These are phyloP conservation scores for Fagopyrum esculentum DNA, from an alignment of 148 eudicot genomes.

Conservation along the genomic window DNA sequence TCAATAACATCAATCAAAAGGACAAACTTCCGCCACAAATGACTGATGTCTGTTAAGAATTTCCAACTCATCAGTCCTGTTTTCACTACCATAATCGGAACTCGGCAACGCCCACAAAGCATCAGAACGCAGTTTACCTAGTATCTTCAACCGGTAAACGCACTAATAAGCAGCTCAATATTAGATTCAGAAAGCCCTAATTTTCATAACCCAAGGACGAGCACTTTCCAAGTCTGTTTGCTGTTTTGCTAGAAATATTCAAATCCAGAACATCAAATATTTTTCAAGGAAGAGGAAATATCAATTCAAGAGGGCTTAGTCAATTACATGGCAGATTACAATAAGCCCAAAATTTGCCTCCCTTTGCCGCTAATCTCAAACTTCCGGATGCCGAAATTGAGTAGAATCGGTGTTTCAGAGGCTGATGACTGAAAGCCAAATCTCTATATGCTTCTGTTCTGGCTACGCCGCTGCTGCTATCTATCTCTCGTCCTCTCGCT, in stretches of 20 bases:
- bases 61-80: too few relatives aligned
- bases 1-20: neutral
- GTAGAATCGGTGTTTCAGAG: neutral
- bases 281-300: neutral
- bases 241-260: neutral
- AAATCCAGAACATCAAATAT: neutral
- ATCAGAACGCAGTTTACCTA: neutral
- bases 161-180: neutral
- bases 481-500: neutral
- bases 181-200: neutral
- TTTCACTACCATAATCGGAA: too few relatives aligned
- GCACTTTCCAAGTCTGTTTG: neutral
- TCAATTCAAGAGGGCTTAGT: neutral
- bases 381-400: neutral
- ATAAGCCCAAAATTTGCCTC: neutral
- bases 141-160: neutral
- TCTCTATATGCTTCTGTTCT: neutral
- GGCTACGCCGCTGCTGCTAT: neutral
- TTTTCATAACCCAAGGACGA: neutral
- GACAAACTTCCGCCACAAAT: neutral
- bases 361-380: neutral
- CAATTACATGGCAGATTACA: neutral
- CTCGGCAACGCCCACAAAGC: neutral
- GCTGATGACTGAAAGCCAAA: neutral
- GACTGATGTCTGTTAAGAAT: too few relatives aligned